These are phyloP conservation scores for Nasturtium officinale DNA, from an alignment of 345 rosid genomes.

Conservation along the genomic window DNA sequence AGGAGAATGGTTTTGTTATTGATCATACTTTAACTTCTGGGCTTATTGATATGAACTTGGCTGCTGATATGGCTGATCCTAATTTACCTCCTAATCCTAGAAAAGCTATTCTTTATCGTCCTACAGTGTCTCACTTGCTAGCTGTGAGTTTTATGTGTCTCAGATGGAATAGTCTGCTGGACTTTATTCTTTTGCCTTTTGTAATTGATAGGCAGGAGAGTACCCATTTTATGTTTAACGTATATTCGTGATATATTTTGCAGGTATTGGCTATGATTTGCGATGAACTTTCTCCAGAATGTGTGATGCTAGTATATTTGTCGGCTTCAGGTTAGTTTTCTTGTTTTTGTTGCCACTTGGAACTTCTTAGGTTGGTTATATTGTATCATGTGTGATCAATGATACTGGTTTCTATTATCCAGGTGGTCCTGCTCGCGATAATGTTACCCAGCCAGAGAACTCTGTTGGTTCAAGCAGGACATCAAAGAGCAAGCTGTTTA, in stretches of 20 bases:
- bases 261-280: slow-evolving; percentile 92
- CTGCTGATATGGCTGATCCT: slow-evolving; percentile 79
- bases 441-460: slow-evolving; percentile 49
- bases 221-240: neutral
- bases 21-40: slow-evolving; percentile 89
- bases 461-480: slow-evolving; percentile 62
- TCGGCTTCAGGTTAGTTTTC: slow-evolving; percentile 75
- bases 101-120: slow-evolving; percentile 89
- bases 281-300: slow-evolving; percentile 87
- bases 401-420: slow-evolving; percentile 36
- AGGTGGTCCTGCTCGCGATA: slow-evolving; percentile 63
- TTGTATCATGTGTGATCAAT: slow-evolving; percentile 17
- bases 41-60: slow-evolving; percentile 70
- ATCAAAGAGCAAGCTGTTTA: slow-evolving; percentile 59
- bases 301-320: slow-evolving; percentile 74
- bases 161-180: slow-evolving; percentile 1
- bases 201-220: neutral
- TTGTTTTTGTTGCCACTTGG: slow-evolving; percentile 22
- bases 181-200: neutral
- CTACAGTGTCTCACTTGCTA: slow-evolving; percentile 78
- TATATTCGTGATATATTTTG: slow-evolving; percentile 13
- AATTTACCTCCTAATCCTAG: slow-evolving; percentile 79
- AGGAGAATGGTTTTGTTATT: slow-evolving; percentile 69
- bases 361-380: slow-evolving; percentile 22
- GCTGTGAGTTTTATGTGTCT: slow-evolving; percentile 65